Percentiles rank a stretch among this genome's conserved stretches.
Evolutionary conservation across 768 basidiomycete species (phyloP).

Genomic region (Tylopilus plumbeoviolaceoides): DNA sequence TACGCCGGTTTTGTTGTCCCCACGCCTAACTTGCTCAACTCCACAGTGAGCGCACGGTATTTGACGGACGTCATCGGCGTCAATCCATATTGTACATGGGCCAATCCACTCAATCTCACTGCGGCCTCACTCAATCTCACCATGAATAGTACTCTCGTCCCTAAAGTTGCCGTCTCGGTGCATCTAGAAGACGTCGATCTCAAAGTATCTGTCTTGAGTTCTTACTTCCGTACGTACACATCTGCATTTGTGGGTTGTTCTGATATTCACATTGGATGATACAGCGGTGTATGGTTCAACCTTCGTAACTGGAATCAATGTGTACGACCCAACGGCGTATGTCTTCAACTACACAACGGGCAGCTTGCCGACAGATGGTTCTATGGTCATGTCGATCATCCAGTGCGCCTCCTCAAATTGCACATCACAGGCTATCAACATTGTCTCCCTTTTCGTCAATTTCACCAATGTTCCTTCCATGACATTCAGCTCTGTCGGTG

Average conservation of each 20-base stretch:
- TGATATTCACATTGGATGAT: background rate
- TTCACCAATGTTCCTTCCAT: constrained; percentile 12
- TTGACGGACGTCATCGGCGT: constrained; percentile 22
- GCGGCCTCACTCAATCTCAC: constrained; percentile 12
- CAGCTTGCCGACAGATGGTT: constrained; percentile 13
- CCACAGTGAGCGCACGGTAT: constrained; percentile 18
- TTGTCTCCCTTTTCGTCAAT: constrained; percentile 8
- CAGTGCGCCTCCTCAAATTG: constrained; percentile 11
- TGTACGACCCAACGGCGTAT: constrained; percentile 12
- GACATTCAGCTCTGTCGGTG: constrained; percentile 8
- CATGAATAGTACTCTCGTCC: constrained; percentile 10
- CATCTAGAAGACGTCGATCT: constrained; percentile 7
- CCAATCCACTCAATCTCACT: constrained; percentile 16
- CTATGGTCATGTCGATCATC: constrained; percentile 15
- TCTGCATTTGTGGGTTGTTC: background rate
- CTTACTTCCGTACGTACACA: constrained; percentile 13
- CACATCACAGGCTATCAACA: constrained; percentile 6
- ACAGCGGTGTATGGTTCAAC: constrained; percentile 8
- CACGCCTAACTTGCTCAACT: constrained; percentile 7
- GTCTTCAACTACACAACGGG: constrained; percentile 14
- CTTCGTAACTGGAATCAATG: constrained; percentile 12
- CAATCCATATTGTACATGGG: constrained; percentile 21
- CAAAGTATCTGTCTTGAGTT: constrained; percentile 10
- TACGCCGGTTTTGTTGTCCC: constrained; percentile 11
- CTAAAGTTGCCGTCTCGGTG: constrained; percentile 2